phyloP scores from a whole-genome alignment of 441 rosid species.

The Croton setiger region DNA sequence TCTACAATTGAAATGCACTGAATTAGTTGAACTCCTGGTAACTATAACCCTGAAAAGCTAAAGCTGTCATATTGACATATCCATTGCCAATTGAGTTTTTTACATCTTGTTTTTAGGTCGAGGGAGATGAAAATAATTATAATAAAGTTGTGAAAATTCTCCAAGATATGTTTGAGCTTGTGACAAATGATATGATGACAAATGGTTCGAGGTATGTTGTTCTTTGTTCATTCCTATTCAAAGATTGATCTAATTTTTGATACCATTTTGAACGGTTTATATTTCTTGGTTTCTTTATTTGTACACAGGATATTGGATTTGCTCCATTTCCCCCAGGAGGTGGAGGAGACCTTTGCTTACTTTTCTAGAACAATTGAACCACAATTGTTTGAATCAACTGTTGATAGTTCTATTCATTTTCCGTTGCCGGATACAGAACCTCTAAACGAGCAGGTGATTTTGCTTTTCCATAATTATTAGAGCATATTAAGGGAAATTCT shows the following conservation, averaged over 20 bases:
- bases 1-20: constrained; percentile 59
- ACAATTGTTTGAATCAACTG: constrained; percentile 67
- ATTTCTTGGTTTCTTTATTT: constrained; percentile 15
- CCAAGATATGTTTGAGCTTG: constrained; percentile 93
- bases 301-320: constrained; percentile 54
- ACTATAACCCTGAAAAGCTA: constrained; percentile 23
- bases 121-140: constrained; percentile 55
- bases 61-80: constrained; percentile 13
- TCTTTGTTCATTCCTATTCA: constrained; percentile 17
- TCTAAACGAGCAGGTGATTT: constrained; percentile 56
- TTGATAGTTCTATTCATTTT: constrained; percentile 58
- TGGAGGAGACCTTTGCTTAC: constrained; percentile 35
- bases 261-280: constrained; percentile 20
- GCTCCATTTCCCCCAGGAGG: constrained; percentile 22
- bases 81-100: constrained; percentile 12
- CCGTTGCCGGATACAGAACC: constrained; percentile 74
- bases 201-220: constrained; percentile 64
- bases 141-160: constrained; percentile 73
- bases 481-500: constrained; percentile 1
- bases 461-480: neutral
- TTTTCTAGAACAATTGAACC: constrained; percentile 56
- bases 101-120: constrained; percentile 39
- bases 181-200: constrained; percentile 84
- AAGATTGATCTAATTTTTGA: constrained; percentile 6
- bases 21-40: constrained; percentile 90